Conservation (phyloP, 805 yeast genomes). For the Pichia pseudocactophila region DNA sequence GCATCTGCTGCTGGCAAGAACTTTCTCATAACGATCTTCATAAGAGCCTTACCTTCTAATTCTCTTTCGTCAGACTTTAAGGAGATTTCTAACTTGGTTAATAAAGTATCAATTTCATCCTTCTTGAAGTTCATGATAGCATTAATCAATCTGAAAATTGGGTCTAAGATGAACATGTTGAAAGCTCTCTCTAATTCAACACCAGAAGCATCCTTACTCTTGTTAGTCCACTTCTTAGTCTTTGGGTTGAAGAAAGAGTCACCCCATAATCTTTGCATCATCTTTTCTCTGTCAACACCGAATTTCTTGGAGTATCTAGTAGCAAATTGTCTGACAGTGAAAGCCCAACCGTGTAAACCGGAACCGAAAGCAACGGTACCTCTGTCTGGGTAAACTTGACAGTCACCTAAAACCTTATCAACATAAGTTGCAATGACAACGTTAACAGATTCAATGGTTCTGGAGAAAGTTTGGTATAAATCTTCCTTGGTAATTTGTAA, state of each 20-base stretch:
- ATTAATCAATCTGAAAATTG: conserved; percentile 94
- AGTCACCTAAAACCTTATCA: conserved; percentile 87
- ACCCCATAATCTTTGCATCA: conserved; percentile 99
- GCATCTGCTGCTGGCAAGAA: conserved; percentile 99
- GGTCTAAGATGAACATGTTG: conserved; percentile 98
- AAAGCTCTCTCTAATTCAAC: conserved; percentile 96
- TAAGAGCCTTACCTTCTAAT: conserved; percentile 96
- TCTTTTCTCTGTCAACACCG: conserved; percentile 96
- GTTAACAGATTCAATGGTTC: conserved; percentile 99
- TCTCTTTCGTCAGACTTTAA: conserved; percentile 97
- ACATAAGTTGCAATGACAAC: conserved; percentile 94
- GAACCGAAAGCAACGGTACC: conserved; percentile 99
- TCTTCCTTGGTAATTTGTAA: conserved; percentile 99
- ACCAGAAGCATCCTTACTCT: conserved; percentile 92
- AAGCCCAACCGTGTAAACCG: conserved; percentile 99
- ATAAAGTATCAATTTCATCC: conserved; percentile 86
- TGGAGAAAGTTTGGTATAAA: conserved; percentile 93
- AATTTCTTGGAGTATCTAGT: conserved; percentile 97
- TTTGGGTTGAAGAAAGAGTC: conserved; percentile 99
- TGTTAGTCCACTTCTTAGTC: conserved; percentile 99
- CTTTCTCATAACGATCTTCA: conserved; percentile 98
- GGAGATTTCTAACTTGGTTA: conserved; percentile 88
- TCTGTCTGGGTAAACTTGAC: conserved; percentile 96
- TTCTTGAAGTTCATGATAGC: conserved; percentile 99
- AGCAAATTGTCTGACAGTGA: conserved; percentile 98